Evolutionary conservation across 73 alveolate genomes (phyloP), one percentile per base, ranked within the genome.

Genomic region (Paramecium caudatum): DNA sequence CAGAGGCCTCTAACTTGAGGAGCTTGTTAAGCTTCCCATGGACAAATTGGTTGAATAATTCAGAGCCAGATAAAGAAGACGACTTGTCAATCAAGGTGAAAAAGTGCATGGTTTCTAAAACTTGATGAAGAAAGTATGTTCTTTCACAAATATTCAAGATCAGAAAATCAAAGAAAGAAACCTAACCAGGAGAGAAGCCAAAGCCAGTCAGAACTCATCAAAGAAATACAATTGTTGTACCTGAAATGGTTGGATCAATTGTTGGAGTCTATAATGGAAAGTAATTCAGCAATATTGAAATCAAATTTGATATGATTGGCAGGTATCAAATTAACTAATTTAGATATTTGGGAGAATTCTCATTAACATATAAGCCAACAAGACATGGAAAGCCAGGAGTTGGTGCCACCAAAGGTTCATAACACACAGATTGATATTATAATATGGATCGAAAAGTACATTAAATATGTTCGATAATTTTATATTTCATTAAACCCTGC

Each of bases 231-330:
- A 94, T 96, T 88, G 97, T 96, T 61, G 87, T 97, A 65, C 99
- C 99, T 32, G 96, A 96, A 69, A 94, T 97, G 98, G 98, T 97
- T 27, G 98, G 98, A 61, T 92, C 98, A 82, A 94, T 97, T 81
- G 97, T 96, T 82, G 98, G 96, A 84, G 96, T 96, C 61, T 95
- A 97, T 95, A 90, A 94, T 62, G 99, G 99, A 90, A 97, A 94
- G 82, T 90, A 90, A 82, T 97, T 94, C 94, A 92, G 82, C 94
- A 91, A 95, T 68, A 96, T 97, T 90, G 99, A 97, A 94, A 93
- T 97, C 93, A 97, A 96, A 90, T 94, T 98, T 65, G 99, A 96
- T 94, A 97, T 97, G 99, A 94, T 97, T 74, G 99, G 99, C 46
- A 95, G 94, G 91, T 82, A 47, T 13, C 8, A n/a, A 23, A 27